Conservation (phyloP, 305 asterid species). For the Fraxinus latifolia region DNA sequence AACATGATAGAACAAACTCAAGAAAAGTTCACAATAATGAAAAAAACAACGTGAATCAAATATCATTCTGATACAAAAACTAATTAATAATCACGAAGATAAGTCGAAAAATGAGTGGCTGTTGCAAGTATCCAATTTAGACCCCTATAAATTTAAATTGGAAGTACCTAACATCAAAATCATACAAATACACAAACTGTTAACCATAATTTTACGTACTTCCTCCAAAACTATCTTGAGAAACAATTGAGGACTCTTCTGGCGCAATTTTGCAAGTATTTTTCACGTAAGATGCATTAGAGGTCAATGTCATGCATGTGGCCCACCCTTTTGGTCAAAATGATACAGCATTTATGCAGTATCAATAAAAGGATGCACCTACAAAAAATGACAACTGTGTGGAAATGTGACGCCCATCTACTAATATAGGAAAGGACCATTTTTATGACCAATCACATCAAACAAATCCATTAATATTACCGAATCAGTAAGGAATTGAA, state of each 20-base stretch:
- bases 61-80: background rate
- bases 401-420: background rate
- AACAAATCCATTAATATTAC: background rate
- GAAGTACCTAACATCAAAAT: background rate
- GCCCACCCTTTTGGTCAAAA: background rate
- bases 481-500: background rate
- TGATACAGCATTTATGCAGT: background rate
- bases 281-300: background rate
- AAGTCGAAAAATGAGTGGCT: background rate
- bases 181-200: background rate
- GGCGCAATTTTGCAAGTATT: background rate
- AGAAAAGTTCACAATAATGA: background rate
- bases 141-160: background rate
- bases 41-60: background rate
- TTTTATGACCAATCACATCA: background rate
- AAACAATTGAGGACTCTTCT: background rate
- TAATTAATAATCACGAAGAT: background rate
- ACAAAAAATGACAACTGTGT: background rate
- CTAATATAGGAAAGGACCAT: background rate
- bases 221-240: background rate
- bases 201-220: background rate
- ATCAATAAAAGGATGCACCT: background rate
- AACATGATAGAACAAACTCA: background rate
- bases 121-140: background rate
- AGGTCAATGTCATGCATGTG: background rate